Evolutionary conservation across 2,329 filamentous ascomycete species (phyloP), one percentile per base, ranked within the genome.

Genomic region (Penicillium thymicola): DNA sequence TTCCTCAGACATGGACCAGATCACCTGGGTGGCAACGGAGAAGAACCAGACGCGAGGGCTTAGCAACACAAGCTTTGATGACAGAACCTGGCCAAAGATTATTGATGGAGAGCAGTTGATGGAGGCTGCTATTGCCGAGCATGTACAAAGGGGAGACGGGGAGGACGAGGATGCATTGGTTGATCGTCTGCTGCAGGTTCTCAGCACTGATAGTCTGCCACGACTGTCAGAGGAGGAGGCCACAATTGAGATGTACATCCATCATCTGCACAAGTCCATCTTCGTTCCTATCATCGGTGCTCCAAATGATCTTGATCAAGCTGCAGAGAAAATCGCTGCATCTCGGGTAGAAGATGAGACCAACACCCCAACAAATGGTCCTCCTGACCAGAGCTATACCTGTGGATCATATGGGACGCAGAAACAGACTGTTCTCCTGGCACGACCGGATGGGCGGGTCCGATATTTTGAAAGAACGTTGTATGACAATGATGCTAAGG

Each of bases 391-490:
- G 37, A 65, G 62, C 28, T 73, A 80, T 67, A 60, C 72, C 48
- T 76, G 73, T 54, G 82, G 81, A 0, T 71, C 80, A 8, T 88
- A 88, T 66, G 85, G 85, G 0, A 88, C 85, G 2, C 83, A 86
- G 67, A 85, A 85, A 70, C 85, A 88, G 67, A 85, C 82, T 1
- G 73, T 88, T 8, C 74, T 88, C 2, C 70, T 88, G 14, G 83
- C 86, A 21, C 75, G 80, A 63, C 72, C 73, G 30, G 65, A 79
- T n/a, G 83, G 83, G 2, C 77, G 78, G 51, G 78, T 85, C 36
- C 82, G 78, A n/a, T 88, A 83, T 64, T 76, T 86, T 34, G 85
- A 88, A 69, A 75, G 85, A 54, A 86, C 84, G 18, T 67, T 88
- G 21, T 86, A 79, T 65, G 82, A 85, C 64, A 72, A 77, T 13